These are phyloP conservation scores for Mycena citricolor DNA, from an alignment of 1,284 basidiomycete species.

Conservation along the genomic window DNA sequence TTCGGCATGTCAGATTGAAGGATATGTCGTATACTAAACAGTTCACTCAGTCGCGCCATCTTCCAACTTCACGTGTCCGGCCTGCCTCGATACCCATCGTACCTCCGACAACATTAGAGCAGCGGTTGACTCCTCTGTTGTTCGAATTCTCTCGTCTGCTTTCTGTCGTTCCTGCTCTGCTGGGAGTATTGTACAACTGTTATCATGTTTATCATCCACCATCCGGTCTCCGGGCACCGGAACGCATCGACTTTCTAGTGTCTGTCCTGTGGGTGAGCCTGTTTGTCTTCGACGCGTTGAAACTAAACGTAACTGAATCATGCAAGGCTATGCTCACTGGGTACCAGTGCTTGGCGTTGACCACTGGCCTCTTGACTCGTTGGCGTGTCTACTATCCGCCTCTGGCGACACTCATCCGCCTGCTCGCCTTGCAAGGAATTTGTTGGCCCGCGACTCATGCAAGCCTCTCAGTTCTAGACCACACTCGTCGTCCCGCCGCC, in stretches of 20 bases:
- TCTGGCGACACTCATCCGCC: constrained; percentile 76
- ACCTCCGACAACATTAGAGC: constrained; percentile 41
- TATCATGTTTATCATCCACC: constrained; percentile 51
- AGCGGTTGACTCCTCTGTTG: constrained; percentile 41
- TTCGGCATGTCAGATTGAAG: neutral
- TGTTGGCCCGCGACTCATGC: constrained; percentile 87
- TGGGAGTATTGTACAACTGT: constrained; percentile 63
- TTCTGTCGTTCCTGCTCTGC: constrained; percentile 68
- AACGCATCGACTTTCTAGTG: constrained; percentile 59
- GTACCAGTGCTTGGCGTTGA: constrained; percentile 76
- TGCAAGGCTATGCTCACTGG: constrained; percentile 72
- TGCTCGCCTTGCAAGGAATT: constrained; percentile 81
- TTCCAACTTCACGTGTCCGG: constrained; percentile 61
- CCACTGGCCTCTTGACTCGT: constrained; percentile 76
- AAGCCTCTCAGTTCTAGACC: constrained; percentile 67
- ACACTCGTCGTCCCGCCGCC: constrained; percentile 60
- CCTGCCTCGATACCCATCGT: constrained; percentile 47
- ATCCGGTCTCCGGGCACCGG: constrained; percentile 34
- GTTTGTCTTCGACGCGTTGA: constrained; percentile 1
- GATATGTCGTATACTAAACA: neutral
- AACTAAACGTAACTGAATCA: neutral
- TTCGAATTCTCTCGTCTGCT: constrained; percentile 56
- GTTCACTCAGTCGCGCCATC: constrained; percentile 44
- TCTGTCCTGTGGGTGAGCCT: constrained; percentile 65
- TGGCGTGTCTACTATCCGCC: constrained; percentile 85